Conservation (phyloP, 2,329 filamentous ascomycete genomes). For the Reticulascus tulasneorum region DNA sequence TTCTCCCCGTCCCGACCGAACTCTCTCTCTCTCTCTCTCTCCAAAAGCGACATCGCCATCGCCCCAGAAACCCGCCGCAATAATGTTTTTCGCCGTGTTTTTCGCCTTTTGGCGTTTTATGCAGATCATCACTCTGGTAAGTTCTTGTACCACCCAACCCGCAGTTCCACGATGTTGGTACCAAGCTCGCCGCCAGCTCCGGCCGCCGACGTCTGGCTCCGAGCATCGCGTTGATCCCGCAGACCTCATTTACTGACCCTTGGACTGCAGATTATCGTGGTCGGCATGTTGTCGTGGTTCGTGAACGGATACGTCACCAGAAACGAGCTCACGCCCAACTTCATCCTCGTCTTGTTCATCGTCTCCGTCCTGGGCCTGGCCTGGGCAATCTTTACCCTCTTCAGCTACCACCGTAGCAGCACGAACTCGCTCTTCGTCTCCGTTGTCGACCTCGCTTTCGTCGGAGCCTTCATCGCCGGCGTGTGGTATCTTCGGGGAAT, state of each 20-base stretch:
- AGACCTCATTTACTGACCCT: neutral
- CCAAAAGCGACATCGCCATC: neutral
- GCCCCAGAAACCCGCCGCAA: slow-evolving; percentile 20
- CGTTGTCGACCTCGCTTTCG: slow-evolving; percentile 56
- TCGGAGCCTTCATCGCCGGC: slow-evolving; percentile 60
- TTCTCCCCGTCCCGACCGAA: neutral
- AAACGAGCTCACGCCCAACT: slow-evolving; percentile 57
- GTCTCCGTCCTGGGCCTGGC: slow-evolving; percentile 58
- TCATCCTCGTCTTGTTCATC: slow-evolving; percentile 65
- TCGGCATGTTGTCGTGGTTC: slow-evolving; percentile 67
- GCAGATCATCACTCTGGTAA: slow-evolving; percentile 61
- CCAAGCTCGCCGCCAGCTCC: neutral
- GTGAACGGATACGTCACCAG: slow-evolving; percentile 53
- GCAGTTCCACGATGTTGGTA: neutral
- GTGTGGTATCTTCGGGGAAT: slow-evolving; percentile 59
- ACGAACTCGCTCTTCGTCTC: slow-evolving; percentile 59
- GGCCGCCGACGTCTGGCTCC: neutral
- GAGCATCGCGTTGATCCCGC: neutral
- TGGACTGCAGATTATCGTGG: slow-evolving; percentile 53
- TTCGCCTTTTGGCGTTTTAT: slow-evolving; percentile 60
- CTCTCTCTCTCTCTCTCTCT: neutral
- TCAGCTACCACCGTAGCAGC: slow-evolving; percentile 61
- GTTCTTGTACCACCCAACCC: slow-evolving; percentile 15
- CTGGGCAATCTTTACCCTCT: slow-evolving; percentile 62
- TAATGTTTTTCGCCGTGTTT: slow-evolving; percentile 60